Percentiles rank a stretch among this genome's conserved stretches.
These are phyloP conservation scores for Cardamine chenopodiifolia DNA, from an alignment of 345 rosid species.

Conservation along the genomic window DNA sequence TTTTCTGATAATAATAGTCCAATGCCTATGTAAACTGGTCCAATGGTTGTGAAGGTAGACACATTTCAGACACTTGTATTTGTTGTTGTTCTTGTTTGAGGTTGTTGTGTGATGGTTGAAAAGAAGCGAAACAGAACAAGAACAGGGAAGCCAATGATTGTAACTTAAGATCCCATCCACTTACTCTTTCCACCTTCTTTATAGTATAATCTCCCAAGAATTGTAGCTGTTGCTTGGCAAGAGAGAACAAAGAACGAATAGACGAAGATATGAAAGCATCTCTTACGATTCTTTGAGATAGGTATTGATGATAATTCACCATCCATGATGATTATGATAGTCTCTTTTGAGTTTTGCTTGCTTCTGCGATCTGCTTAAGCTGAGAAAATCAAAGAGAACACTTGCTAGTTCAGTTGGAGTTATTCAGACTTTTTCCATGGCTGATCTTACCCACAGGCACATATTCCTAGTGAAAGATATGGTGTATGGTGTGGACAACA, in stretches of 20 bases:
- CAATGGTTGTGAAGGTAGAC: background rate
- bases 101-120: slow-evolving; percentile 22
- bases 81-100: background rate
- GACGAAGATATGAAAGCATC: slow-evolving; percentile 41
- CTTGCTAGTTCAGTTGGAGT: background rate
- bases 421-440: background rate
- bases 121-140: slow-evolving; percentile 45
- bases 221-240: slow-evolving; percentile 39
- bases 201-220: slow-evolving; percentile 50
- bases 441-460: background rate
- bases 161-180: slow-evolving; percentile 48
- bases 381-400: background rate
- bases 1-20: slow-evolving; percentile 1
- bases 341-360: background rate
- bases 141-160: slow-evolving; percentile 48
- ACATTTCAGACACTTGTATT: background rate
- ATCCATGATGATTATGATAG: background rate
- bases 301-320: background rate
- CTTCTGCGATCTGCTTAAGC: background rate
- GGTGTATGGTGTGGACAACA: slow-evolving; percentile 10
- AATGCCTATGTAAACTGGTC: background rate
- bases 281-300: slow-evolving; percentile 7
- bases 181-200: slow-evolving; percentile 51
- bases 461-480: background rate
- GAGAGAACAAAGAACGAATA: slow-evolving; percentile 43